Conservation (phyloP, 805 yeast genomes). For the Debaryomyces castellii region DNA sequence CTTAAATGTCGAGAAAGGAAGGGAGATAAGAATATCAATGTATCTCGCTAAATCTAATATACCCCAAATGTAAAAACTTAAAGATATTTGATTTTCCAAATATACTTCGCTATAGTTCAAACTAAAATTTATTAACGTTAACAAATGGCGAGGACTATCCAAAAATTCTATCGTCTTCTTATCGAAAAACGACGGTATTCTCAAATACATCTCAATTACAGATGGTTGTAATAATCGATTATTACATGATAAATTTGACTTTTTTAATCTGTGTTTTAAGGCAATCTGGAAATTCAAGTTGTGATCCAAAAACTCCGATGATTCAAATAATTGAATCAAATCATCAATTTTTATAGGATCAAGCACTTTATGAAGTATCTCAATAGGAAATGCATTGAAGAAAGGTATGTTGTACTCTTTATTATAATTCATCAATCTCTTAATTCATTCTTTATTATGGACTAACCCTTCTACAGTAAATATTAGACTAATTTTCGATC, state of each 20-base stretch:
- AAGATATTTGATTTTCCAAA: not conserved
- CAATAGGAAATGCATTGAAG: not conserved
- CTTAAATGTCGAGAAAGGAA: not conserved
- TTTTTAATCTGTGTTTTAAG: not conserved
- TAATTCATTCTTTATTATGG: not conserved
- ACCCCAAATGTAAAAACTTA: slow-evolving; percentile 1
- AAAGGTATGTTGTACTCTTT: not conserved
- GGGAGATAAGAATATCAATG: not conserved
- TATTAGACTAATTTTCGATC: too few species aligned
- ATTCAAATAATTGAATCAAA: not conserved
- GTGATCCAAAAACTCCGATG: not conserved
- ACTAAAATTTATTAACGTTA: not conserved
- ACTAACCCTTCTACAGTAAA: not conserved
- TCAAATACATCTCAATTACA: not conserved
- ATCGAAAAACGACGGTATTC: not conserved
- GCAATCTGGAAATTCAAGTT: not conserved
- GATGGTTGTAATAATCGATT: not conserved
- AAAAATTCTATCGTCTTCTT: not conserved
- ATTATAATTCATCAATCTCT: not conserved
- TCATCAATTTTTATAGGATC: not conserved
- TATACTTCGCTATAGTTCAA: not conserved
- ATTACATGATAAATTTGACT: slow-evolving; percentile 1
- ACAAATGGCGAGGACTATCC: not conserved
- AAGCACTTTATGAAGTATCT: not conserved
- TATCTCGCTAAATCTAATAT: not conserved